Percentiles rank a stretch among this genome's conserved stretches.
phyloP scores from a whole-genome alignment of 208 protist genomes.

The Crithidia expoeki region DNA sequence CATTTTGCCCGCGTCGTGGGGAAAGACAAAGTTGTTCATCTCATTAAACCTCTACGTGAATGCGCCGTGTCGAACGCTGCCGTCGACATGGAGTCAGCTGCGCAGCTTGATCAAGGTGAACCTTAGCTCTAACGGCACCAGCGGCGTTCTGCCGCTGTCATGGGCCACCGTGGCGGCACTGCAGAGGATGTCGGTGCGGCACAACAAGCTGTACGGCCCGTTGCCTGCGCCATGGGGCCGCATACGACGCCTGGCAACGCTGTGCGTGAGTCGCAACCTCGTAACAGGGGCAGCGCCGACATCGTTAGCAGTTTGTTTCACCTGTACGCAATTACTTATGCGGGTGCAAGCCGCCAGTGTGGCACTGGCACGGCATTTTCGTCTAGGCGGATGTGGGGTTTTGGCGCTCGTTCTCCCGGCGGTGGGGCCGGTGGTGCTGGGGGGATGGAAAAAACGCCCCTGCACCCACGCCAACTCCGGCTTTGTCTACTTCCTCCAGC shows the following conservation, averaged over 20 bases:
- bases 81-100: background rate
- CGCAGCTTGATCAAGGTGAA: background rate
- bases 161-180: background rate
- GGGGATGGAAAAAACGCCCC: background rate
- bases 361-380: background rate
- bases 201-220: background rate
- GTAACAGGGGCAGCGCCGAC: background rate
- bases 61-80: background rate
- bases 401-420: background rate
- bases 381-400: background rate
- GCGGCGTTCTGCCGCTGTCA: background rate
- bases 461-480: background rate
- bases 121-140: background rate
- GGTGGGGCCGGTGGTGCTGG: background rate
- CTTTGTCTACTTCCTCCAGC: background rate
- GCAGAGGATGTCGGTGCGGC: background rate
- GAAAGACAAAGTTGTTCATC: background rate
- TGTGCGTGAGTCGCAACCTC: background rate
- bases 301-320: background rate
- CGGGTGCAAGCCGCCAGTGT: constrained; percentile 1
- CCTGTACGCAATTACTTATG: background rate
- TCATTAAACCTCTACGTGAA: background rate
- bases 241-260: background rate
- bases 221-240: constrained; percentile 2
- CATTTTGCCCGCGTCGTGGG: background rate